Base-by-base conservation (phyloP, 2,329 filamentous ascomycete genomes). In the Lasiodiplodia gonubiensis region DNA sequence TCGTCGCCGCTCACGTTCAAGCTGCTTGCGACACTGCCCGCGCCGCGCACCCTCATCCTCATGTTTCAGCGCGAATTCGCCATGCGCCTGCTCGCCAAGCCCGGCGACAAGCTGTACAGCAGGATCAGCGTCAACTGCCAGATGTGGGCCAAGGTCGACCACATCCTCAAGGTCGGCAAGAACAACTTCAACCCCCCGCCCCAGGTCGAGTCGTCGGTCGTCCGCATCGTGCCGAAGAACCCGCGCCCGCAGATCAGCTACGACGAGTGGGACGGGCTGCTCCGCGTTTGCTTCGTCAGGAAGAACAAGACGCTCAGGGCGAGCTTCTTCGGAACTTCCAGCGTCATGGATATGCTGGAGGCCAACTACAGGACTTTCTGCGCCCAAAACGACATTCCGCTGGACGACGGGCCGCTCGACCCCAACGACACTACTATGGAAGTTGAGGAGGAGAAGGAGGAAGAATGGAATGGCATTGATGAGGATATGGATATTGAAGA, bases 21-120 rank as follows among this genome's bases (percentile, higher is more conserved):
- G 80, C 88, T 98, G 55, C 87, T 98, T 63, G 88, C 92, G 33
- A 89, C 94, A 70, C 89, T 88, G 4, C 93, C 93, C 52, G 90
- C 93, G 0, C 95, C 95, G 0, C 85, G 94, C 39, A 89, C 88
- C 69, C 94, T 91, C 73, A 88, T 98, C 71, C 92, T 98, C 81
- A 97, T 97, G 93, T 95, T 97, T 75, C 94, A 98, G 83, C 89
- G 93, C 75, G 94, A 98, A 81, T 97, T 97, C 75, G 94, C 94
- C 21, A 89, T 97, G 78, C 88, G 94, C 48, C 84, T 98, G 42
- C 94, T 96, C 67, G 95, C 95, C 16, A 90, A 90, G 53, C 92
- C 94, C 0, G 92, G 92, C 10, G 94, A 97, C 76, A 87, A 93
- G 64, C 87, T 98, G 10, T 98, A 97, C 83, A 93, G 90, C 71